These are phyloP conservation scores for Ophiostoma populinum DNA, from an alignment of 2,329 filamentous ascomycete genomes.

Conservation along the genomic window DNA sequence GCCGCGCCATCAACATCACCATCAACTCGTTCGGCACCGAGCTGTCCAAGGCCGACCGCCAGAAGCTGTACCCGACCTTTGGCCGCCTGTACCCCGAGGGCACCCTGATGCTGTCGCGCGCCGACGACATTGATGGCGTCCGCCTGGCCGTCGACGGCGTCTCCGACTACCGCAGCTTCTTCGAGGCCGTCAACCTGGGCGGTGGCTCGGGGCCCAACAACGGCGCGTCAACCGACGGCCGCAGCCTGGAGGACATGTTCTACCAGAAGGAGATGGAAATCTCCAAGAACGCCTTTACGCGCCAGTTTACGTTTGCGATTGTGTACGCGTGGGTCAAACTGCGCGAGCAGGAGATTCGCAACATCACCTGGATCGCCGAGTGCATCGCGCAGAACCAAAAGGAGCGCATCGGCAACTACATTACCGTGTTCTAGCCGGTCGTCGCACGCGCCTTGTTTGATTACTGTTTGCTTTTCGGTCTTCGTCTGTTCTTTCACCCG, in stretches of 20 bases:
- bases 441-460: background rate
- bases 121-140: slow-evolving; percentile 89
- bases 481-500: slow-evolving; percentile 3
- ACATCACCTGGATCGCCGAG: slow-evolving; percentile 98
- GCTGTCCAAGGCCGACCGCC: slow-evolving; percentile 79
- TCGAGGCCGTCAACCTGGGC: slow-evolving; percentile 72
- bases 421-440: slow-evolving; percentile 65
- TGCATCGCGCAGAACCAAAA: slow-evolving; percentile 99
- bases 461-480: slow-evolving; percentile 6
- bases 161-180: slow-evolving; percentile 86
- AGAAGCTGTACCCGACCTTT: slow-evolving; percentile 89
- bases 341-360: slow-evolving; percentile 97
- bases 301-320: slow-evolving; percentile 87
- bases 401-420: slow-evolving; percentile 96
- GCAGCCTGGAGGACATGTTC: slow-evolving; percentile 91
- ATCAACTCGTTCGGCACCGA: slow-evolving; percentile 98
- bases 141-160: slow-evolving; percentile 85
- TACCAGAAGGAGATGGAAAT: slow-evolving; percentile 99
- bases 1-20: slow-evolving; percentile 96
- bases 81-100: slow-evolving; percentile 88
- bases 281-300: slow-evolving; percentile 83
- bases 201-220: slow-evolving; percentile 62
- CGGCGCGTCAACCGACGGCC: slow-evolving; percentile 63
- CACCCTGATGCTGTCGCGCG: slow-evolving; percentile 81
- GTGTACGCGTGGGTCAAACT: slow-evolving; percentile 98